Percentiles rank a stretch among this genome's conserved stretches.
phyloP scores from a whole-genome alignment of 352 stramenopile genomes.

The Phytophthora megakarya region DNA sequence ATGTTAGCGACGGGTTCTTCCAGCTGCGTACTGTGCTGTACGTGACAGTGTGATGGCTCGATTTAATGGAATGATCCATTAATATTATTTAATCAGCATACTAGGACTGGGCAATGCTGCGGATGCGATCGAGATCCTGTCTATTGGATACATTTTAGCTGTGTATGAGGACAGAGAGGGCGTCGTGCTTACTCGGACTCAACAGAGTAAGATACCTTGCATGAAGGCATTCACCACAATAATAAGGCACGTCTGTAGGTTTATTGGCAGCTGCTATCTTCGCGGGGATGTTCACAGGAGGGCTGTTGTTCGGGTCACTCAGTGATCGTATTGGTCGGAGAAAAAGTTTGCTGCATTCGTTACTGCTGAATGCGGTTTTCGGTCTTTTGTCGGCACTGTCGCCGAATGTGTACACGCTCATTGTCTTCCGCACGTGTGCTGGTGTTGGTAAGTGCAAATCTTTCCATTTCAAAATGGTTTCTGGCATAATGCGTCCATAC shows the following conservation, averaged over 20 bases:
- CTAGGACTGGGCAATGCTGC: conserved; percentile 85
- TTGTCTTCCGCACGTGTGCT: conserved; percentile 60
- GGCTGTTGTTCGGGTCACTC: conserved; percentile 72
- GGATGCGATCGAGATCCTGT: conserved; percentile 91
- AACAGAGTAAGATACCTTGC: conserved; percentile 50
- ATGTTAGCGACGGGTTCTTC: conserved; percentile 66
- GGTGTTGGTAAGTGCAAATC: conserved; percentile 64
- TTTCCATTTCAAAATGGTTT: conserved; percentile 15
- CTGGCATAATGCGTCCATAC: neutral
- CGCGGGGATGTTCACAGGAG: conserved; percentile 90
- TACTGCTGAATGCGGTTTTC: conserved; percentile 83
- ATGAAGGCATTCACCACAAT: neutral
- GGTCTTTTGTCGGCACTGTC: conserved; percentile 75
- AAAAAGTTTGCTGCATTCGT: conserved; percentile 70
- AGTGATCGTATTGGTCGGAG: conserved; percentile 82
- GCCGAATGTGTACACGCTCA: conserved; percentile 67
- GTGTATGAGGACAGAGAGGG: conserved; percentile 83
- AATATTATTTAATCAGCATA: conserved; percentile 45
- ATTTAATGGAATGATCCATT: neutral
- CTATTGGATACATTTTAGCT: conserved; percentile 90
- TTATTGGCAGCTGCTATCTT: conserved; percentile 88
- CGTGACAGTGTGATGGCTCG: conserved; percentile 9
- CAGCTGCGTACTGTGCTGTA: conserved; percentile 72
- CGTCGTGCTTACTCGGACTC: conserved; percentile 42
- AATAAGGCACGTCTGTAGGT: conserved; percentile 34